Conservation (phyloP, 2,329 filamentous ascomycete genomes). For the Monilinia fructicola region DNA sequence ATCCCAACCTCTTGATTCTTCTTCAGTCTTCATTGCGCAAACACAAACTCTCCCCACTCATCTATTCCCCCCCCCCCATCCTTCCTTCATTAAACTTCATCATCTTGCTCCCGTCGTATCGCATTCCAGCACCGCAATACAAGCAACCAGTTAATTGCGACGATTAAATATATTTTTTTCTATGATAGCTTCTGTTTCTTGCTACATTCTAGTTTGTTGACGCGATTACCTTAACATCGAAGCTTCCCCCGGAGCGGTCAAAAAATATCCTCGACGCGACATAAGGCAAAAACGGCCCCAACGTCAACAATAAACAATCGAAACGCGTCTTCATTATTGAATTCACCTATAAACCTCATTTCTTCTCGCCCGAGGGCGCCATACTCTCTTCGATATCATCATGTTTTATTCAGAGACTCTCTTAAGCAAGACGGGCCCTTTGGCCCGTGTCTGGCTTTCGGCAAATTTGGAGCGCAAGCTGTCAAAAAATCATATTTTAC, state of each 20-base stretch:
- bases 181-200: neutral
- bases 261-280: constrained; percentile 18
- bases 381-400: constrained; percentile 37
- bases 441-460: constrained; percentile 97
- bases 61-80: constrained; percentile 5
- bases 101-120: constrained; percentile 5
- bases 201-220: constrained; percentile 10
- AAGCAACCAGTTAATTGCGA: neutral
- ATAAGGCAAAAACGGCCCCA: neutral
- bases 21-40: constrained; percentile 16
- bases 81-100: constrained; percentile 12
- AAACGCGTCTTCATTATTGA: constrained; percentile 14
- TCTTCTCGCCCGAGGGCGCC: constrained; percentile 12
- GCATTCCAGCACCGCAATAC: neutral
- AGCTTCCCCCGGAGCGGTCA: neutral
- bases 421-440: constrained; percentile 91
- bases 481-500: constrained; percentile 92
- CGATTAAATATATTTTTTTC: neutral
- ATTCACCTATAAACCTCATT: neutral
- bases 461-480: constrained; percentile 98
- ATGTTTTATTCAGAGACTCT: constrained; percentile 99
- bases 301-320: constrained; percentile 12
- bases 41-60: constrained; percentile 15
- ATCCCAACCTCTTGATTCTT: constrained; percentile 24
- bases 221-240: constrained; percentile 9